These are phyloP conservation scores for Tricholoma hemisulphureum DNA, from an alignment of 768 basidiomycete genomes.

Conservation along the genomic window DNA sequence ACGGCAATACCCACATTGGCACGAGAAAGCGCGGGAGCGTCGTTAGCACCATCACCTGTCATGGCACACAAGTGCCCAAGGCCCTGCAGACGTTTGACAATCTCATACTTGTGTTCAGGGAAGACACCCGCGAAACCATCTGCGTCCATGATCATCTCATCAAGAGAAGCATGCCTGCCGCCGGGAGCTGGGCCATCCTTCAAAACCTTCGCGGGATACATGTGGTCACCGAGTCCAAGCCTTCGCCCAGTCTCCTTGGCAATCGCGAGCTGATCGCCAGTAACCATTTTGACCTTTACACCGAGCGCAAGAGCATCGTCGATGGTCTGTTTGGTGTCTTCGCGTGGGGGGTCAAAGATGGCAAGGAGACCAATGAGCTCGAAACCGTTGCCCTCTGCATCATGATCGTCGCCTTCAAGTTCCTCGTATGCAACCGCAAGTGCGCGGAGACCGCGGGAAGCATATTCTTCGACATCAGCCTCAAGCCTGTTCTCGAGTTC, in stretches of 20 bases:
- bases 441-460: conserved; percentile 93
- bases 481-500: conserved; percentile 90
- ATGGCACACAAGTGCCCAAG: conserved; percentile 96
- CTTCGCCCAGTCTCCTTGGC: conserved; percentile 99
- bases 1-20: conserved; percentile 99
- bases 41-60: conserved; percentile 99
- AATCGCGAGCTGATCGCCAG: conserved; percentile 99
- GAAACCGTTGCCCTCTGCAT: conserved; percentile 93
- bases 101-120: conserved; percentile 99
- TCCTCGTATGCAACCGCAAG: conserved; percentile 97
- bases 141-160: conserved; percentile 99
- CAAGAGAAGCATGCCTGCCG: conserved; percentile 77
- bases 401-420: conserved; percentile 75
- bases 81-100: conserved; percentile 96
- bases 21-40: conserved; percentile 95
- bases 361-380: conserved; percentile 96
- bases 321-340: conserved; percentile 98
- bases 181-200: conserved; percentile 93
- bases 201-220: conserved; percentile 99
- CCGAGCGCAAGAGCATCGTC: conserved; percentile 95
- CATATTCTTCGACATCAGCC: conserved; percentile 94
- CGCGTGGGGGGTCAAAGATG: conserved; percentile 97
- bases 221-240: conserved; percentile 97
- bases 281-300: conserved; percentile 99
- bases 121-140: conserved; percentile 99